Evolutionary conservation across 345 rosid species (phyloP), one percentile per base, ranked within the genome.

Genomic region (Melastoma malabathricum): DNA sequence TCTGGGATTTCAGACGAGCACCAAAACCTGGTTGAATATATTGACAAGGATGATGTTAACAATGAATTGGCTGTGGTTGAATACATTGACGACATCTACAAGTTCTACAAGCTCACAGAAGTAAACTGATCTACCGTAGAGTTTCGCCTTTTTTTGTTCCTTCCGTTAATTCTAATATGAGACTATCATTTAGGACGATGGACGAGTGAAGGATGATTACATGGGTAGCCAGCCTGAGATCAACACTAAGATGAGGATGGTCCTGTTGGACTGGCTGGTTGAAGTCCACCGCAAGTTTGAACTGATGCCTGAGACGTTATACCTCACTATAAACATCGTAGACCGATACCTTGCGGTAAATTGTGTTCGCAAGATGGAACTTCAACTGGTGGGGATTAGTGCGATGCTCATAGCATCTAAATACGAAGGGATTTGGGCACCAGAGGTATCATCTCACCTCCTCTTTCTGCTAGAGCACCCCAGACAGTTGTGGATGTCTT

Each of bases 351-450:
- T 90, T 15, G 76, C 89, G 0, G 59, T 63, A 64, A 81, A 73
- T 61, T 59, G 66, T 61, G 94, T 86, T 1, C 63, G 68, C 1
- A 77, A 87, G 64, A 78, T 62, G 67, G 92, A 90, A 63, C 84
- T 90, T 47, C 94, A 90, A 70, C 58, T 86, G 15, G 62, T 86
- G 20, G 98, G 96, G 61, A 78, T 86, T 41, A 74, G 94, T 53
- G 68, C 96, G 18, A 72, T 90, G 92, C 85, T 90, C 17, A 72
- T 86, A 3, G 96, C 98, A 22, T 86, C 92, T 72, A 90, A 90
- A 63, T 90, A 90, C 48, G 98, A 90, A 68, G 98, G 86, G 70
- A 82, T 86, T 56, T 86, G 96, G 98, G 84, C 97, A 13, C 97
- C 93, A 22, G 82, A 82, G 92, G 84, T 79, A 72, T 62, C 59